Evolutionary conservation across 352 stramenopile species (phyloP), one percentile per base, ranked within the genome.

Genomic region (Globisporangium cystogenes): DNA sequence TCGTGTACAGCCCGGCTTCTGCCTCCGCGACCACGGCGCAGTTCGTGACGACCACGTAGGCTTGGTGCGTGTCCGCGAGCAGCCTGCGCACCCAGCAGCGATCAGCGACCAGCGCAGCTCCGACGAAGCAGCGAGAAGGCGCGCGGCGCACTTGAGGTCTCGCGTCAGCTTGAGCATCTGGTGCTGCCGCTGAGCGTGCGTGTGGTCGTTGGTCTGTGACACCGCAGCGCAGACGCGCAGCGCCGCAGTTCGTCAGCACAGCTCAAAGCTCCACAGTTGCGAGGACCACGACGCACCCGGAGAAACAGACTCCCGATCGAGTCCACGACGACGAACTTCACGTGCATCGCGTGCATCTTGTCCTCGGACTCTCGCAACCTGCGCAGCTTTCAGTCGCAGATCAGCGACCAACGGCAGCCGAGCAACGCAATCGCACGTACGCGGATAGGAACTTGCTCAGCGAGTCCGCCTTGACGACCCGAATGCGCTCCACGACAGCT

Each of bases 311-410:
- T 69, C 10, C 78, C 69, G 1, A 88, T 51, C n/a, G 81, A 92
- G 65, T 93, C 83, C 48, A 92, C 61, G 33, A 93, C 64, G 2
- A 93, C 21, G 45, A 91, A 69, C 47, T 89, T 86, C 15, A 77
- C 64, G 23, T 72, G 60, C 29, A 76, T 55, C 16, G 54, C 55
- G n/a, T 67, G 45, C 53, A 90, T 73, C 20, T 49, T 63, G 18
- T 62, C 53, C 49, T 87, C 64, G n/a, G 89, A 51, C 20, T 71
- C 64, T 42, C 83, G 83, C 10, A 90, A 43, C n/a, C 80, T 93
- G 53, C 8, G 29, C 7, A 55, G n/a, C n/a, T n/a, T n/a, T n/a
- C n/a, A 29, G 26, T 44, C 7, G n/a, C n/a, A n/a, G n/a, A n/a
- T 44, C 8, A 12, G 53, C 45, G 12, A 51, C 35, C 14, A 35